Percentiles rank a stretch among this genome's conserved stretches.
These are phyloP conservation scores for Sphagnum tenellum DNA, from an alignment of 225 moss, liverwort and hornwort species.

Conservation along the genomic window DNA sequence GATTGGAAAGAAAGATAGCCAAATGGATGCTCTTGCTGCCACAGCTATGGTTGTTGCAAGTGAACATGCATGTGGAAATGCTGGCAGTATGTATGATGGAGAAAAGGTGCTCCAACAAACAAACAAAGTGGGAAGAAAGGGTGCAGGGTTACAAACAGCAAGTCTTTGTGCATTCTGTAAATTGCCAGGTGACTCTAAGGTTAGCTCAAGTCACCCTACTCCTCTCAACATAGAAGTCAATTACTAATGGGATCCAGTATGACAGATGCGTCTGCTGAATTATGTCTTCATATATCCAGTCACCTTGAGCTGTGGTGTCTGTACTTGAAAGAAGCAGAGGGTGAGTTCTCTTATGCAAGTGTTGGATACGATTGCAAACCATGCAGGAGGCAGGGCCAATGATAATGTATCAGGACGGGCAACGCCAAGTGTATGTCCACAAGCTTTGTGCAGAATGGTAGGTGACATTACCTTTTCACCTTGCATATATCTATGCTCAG, in stretches of 20 bases:
- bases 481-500: conserved; percentile 10
- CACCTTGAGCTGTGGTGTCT: no score
- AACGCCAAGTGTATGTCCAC: conserved; percentile 16
- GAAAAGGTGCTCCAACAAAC: not conserved
- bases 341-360: no score
- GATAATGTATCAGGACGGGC: conserved; percentile 10
- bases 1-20: not conserved
- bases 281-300: no score
- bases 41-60: not conserved
- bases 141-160: not conserved
- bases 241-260: not conserved
- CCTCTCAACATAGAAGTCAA: not conserved
- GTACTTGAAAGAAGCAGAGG: no score
- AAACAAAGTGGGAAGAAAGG: not conserved
- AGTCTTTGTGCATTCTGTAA: conserved; percentile 28
- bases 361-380: no score
- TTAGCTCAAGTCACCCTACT: not conserved
- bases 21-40: not conserved
- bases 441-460: conserved; percentile 50
- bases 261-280: no score
- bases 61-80: not conserved
- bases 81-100: not conserved
- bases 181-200: conserved; percentile 22
- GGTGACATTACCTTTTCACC: not conserved
- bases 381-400: conserved; percentile 34